Evolutionary conservation across 1,284 basidiomycete genomes (phyloP).

Genomic region (Pseudozyma sp.): DNA sequence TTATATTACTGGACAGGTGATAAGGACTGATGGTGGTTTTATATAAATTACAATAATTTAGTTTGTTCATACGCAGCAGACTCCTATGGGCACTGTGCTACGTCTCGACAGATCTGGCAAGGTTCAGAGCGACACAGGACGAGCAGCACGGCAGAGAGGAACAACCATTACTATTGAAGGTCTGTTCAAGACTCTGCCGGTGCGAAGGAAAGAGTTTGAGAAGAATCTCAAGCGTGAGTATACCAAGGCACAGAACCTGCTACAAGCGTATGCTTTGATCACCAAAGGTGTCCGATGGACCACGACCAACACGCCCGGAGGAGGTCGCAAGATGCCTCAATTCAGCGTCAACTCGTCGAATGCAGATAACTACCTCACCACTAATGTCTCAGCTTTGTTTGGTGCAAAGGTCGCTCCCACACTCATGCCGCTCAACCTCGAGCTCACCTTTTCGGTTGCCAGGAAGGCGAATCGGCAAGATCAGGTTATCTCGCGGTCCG

Average conservation of each 20-base stretch:
- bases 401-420: slow-evolving; percentile 82
- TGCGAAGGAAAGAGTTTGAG: slow-evolving; percentile 90
- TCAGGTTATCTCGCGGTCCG: not conserved
- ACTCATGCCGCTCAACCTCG: slow-evolving; percentile 79
- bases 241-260: slow-evolving; percentile 81
- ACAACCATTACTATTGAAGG: slow-evolving; percentile 83
- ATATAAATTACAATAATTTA: too few relatives aligned
- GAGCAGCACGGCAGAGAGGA: slow-evolving; percentile 83
- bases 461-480: slow-evolving; percentile 3
- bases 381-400: slow-evolving; percentile 84
- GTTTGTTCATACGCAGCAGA: too few relatives aligned
- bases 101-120: slow-evolving; percentile 52
- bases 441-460: slow-evolving; percentile 35
- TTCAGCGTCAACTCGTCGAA: slow-evolving; percentile 79
- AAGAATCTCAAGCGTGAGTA: slow-evolving; percentile 91
- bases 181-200: slow-evolving; percentile 85
- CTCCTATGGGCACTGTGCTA: slow-evolving; percentile 65
- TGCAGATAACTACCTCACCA: slow-evolving; percentile 72
- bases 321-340: slow-evolving; percentile 79
- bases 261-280: slow-evolving; percentile 91
- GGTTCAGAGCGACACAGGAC: slow-evolving; percentile 53
- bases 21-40: too few relatives aligned
- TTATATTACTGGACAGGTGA: too few relatives aligned
- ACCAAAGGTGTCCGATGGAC: slow-evolving; percentile 77
- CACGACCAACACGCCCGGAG: slow-evolving; percentile 79